Evolutionary conservation across 495 filamentous ascomycete genomes (phyloP), one percentile per base, ranked within the genome.

Genomic region (Annulohypoxylon bovei): DNA sequence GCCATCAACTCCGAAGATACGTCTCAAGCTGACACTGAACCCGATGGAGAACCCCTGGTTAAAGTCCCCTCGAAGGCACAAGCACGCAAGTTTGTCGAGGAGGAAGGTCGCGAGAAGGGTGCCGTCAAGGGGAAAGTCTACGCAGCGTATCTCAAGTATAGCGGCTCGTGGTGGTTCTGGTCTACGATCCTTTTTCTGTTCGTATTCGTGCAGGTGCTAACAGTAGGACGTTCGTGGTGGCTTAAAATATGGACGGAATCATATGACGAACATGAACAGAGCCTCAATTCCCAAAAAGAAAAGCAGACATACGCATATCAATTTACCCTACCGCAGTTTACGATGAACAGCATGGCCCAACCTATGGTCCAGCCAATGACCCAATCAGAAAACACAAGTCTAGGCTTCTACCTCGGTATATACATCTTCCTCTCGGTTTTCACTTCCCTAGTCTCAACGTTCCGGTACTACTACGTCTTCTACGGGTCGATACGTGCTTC

Each of bases 151-250:
- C 67, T 96, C 0, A 81, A 79, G 22, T 83, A 88, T 1, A 89
- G 87, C 74, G 93, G 91, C 25, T 91, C 91, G 0, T 83, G 83
- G 64, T 75, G 78, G 55, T 89, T 86, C 63, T 94, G 91, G 92
- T 49, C 73, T 0, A 68, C 87, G 0, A 82, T 87, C 3, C n/a
- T 90, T 8, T 30, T 83, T 23, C 33, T 85, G 0, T 92, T 88
- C 72, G 40, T 81, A 6, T 32, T 78, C 6, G 83, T 87, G 37
- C 83, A 90, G 72, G 76, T 72, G 0, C 52, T 91, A 9, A 68
- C 70, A 53, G 11, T 70, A 75, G 78, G 77, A 14, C 80, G 85
- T 46, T 88, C 87, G 12, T 92, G 88, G 86, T 93, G 89, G 89
- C 80, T 93, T 28, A 86, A 85, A 35, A 75, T 92, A 58, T 93